phyloP scores from a whole-genome alignment of 257 asterid species.

The Vinca minor region DNA sequence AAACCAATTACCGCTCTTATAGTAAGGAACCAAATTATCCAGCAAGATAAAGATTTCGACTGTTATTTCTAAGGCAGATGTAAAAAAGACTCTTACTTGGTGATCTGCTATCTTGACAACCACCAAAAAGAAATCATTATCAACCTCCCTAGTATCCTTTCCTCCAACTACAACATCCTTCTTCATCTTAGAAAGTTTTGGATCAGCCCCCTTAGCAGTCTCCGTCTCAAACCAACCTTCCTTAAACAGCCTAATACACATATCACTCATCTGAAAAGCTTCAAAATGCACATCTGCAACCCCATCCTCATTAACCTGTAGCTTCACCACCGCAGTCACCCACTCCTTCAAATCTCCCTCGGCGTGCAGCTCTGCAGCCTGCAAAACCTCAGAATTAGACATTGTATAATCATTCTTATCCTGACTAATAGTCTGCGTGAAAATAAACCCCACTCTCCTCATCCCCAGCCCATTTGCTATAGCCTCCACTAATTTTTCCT shows the following conservation, averaged over 20 bases:
- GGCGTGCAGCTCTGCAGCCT: slow-evolving; percentile 73
- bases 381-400: slow-evolving; percentile 68
- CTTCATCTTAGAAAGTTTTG: slow-evolving; percentile 80
- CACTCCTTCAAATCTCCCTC: slow-evolving; percentile 86
- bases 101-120: slow-evolving; percentile 87
- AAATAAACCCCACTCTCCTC: slow-evolving; percentile 80
- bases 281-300: slow-evolving; percentile 82
- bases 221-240: slow-evolving; percentile 84
- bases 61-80: not conserved
- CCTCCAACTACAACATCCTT: slow-evolving; percentile 83
- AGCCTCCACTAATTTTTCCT: slow-evolving; percentile 72
- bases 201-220: slow-evolving; percentile 54
- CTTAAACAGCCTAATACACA: slow-evolving; percentile 64
- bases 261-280: slow-evolving; percentile 94
- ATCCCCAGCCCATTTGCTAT: slow-evolving; percentile 78
- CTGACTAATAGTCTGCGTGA: slow-evolving; percentile 79
- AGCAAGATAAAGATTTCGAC: not conserved
- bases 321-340: slow-evolving; percentile 88
- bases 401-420: slow-evolving; percentile 78
- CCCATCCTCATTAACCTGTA: slow-evolving; percentile 84
- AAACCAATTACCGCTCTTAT: not conserved
- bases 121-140: slow-evolving; percentile 90
- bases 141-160: slow-evolving; percentile 82
- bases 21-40: not conserved
- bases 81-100: slow-evolving; percentile 41